Evolutionary conservation across 129 eudicot genomes (phyloP).

Genomic region (Oenanthe sinensis): DNA sequence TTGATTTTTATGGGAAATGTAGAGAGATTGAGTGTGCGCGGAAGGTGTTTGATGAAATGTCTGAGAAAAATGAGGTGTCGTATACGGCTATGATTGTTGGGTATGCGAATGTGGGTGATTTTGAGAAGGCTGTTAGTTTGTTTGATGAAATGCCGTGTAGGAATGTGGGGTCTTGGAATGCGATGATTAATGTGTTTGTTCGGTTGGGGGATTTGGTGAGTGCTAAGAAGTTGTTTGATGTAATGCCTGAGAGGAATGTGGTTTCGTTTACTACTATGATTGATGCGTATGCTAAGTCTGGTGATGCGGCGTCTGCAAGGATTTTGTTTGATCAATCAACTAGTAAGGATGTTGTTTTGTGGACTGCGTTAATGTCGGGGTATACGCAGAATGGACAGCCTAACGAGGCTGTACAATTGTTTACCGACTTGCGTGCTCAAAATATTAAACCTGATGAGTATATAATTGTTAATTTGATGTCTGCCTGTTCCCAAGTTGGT

Average conservation of each 20-base stretch:
- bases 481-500: constrained; percentile 73
- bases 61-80: constrained; percentile 51
- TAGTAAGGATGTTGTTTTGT: constrained; percentile 43
- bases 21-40: constrained; percentile 38
- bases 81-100: constrained; percentile 69
- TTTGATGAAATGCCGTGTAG: constrained; percentile 61
- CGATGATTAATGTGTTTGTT: constrained; percentile 47
- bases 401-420: constrained; percentile 41
- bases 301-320: constrained; percentile 59
- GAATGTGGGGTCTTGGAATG: constrained; percentile 54
- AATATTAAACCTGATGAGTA: constrained; percentile 56
- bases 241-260: constrained; percentile 47
- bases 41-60: constrained; percentile 57
- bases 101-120: constrained; percentile 36
- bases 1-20: constrained; percentile 70
- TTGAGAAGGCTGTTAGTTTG: constrained; percentile 29
- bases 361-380: constrained; percentile 72
- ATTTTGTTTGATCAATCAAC: constrained; percentile 47
- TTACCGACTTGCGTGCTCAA: constrained; percentile 31
- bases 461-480: constrained; percentile 62
- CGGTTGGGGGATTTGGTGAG: constrained; percentile 37
- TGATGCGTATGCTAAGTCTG: constrained; percentile 66
- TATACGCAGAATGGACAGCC: constrained; percentile 61
- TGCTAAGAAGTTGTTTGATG: constrained; percentile 48
- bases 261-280: constrained; percentile 57